Evolutionary conservation across 345 rosid species (phyloP).

Genomic region (Eucalyptus sp.): DNA sequence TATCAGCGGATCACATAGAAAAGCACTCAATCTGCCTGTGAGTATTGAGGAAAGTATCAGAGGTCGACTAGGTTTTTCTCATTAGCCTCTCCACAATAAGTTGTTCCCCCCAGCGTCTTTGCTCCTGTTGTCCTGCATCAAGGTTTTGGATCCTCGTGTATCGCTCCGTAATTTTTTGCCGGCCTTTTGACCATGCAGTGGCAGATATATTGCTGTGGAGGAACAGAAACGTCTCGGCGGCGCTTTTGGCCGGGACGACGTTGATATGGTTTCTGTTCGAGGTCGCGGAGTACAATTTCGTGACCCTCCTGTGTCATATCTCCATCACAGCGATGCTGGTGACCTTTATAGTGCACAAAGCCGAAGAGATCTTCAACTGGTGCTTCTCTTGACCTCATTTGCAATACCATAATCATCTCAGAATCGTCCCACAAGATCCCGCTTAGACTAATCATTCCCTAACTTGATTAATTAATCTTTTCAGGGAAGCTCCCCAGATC

Average conservation of each 20-base stretch:
- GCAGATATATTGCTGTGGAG: conserved; percentile 80
- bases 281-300: conserved; percentile 74
- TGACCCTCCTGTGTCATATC: conserved; percentile 61
- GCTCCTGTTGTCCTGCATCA: neutral
- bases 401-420: neutral
- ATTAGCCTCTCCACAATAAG: neutral
- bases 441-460: neutral
- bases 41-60: neutral
- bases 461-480: neutral
- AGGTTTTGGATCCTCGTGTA: neutral
- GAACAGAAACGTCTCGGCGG: conserved; percentile 38
- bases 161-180: neutral
- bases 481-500: conserved; percentile 52
- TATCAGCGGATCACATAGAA: neutral
- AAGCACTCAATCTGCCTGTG: neutral
- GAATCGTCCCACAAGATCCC: neutral
- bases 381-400: neutral
- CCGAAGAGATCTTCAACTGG: conserved; percentile 54
- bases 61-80: neutral
- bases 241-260: conserved; percentile 39
- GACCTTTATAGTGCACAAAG: conserved; percentile 54
- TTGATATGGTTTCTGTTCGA: conserved; percentile 79
- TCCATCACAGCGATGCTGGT: conserved; percentile 61
- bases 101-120: neutral
- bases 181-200: conserved; percentile 21